A percentile compares a stretch with the other conserved stretches of the same genome.
Conservation (phyloP, 2,329 filamentous ascomycete species). For the Pseudocercospora eumusae region DNA sequence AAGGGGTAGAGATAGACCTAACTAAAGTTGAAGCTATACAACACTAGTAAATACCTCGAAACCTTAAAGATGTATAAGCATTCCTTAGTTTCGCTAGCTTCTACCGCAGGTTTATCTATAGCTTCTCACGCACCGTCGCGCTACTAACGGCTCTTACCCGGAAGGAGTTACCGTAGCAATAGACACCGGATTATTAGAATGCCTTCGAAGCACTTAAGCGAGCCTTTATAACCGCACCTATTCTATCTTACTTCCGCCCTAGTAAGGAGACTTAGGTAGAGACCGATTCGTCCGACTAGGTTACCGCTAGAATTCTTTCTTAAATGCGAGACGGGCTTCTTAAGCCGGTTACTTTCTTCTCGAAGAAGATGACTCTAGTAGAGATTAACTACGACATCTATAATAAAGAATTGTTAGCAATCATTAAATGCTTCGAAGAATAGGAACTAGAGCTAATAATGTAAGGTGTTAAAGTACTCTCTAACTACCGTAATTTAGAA, state of each 20-base stretch:
- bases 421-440: conserved; percentile 5
- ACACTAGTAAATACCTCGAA: too few species aligned
- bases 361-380: background rate
- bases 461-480: background rate
- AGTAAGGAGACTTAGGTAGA: background rate
- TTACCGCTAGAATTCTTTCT: background rate
- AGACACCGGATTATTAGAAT: background rate
- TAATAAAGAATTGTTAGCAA: background rate
- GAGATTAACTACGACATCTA: conserved; percentile 11
- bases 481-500: conserved; percentile 6
- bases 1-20: too few species aligned
- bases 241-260: background rate
- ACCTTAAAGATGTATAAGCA: too few species aligned
- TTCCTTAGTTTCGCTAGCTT: too few species aligned
- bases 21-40: too few species aligned
- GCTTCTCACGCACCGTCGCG: too few species aligned
- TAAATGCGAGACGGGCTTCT: background rate
- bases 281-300: background rate
- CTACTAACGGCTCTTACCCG: too few species aligned
- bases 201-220: background rate
- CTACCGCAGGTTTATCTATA: too few species aligned
- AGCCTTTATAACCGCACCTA: background rate
- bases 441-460: conserved; percentile 6
- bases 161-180: background rate
- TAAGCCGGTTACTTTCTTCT: background rate